Percentiles rank a stretch among this genome's conserved stretches.
Conservation (phyloP, 805 yeast species). For the Saccharomycopsis amapae region DNA sequence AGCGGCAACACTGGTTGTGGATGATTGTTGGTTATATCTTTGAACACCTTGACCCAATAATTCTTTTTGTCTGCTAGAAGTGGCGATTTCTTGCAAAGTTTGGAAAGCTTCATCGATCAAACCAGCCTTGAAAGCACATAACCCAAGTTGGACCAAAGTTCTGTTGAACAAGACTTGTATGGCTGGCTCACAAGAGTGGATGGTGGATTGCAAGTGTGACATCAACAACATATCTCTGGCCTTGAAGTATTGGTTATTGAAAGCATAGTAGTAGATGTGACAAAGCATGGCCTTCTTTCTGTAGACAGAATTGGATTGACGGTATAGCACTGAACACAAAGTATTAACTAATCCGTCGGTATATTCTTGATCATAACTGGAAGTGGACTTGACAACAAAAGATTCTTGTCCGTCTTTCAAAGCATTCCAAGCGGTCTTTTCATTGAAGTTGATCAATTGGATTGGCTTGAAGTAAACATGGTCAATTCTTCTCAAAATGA, state of each 20-base stretch:
- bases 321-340: constrained; percentile 57
- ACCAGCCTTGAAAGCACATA: constrained; percentile 90
- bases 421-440: constrained; percentile 66
- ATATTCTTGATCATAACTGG: constrained; percentile 29
- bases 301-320: constrained; percentile 59
- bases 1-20: constrained; percentile 31
- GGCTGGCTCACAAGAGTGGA: constrained; percentile 76
- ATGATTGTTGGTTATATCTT: constrained; percentile 37
- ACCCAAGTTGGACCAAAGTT: constrained; percentile 90
- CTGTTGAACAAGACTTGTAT: constrained; percentile 92
- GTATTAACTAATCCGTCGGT: constrained; percentile 54
- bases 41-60: constrained; percentile 87
- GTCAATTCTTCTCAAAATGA: constrained; percentile 77
- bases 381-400: neutral
- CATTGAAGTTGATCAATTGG: constrained; percentile 60
- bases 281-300: constrained; percentile 78
- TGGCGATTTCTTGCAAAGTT: constrained; percentile 78
- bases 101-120: constrained; percentile 81
- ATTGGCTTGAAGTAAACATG: constrained; percentile 90
- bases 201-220: constrained; percentile 78
- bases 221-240: constrained; percentile 85
- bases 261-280: constrained; percentile 86
- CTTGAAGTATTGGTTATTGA: constrained; percentile 71
- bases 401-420: constrained; percentile 24
- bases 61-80: constrained; percentile 81